Base-by-base conservation (phyloP, 495 filamentous ascomycete species). In the Copromyces sp. region DNA sequence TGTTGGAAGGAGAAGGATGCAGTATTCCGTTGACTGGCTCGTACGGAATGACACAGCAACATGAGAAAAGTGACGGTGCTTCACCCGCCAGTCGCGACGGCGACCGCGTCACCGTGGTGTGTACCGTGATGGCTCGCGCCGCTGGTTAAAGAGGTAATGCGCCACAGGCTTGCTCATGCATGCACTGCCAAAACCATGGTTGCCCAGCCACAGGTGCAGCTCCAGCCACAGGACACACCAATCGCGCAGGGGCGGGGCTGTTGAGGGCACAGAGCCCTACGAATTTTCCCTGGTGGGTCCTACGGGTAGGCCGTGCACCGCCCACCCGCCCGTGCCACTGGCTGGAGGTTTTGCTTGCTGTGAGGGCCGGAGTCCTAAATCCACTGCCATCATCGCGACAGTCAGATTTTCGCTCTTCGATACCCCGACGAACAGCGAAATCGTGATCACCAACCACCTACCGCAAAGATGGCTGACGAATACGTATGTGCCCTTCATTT, bases 381-480 rank as follows among this genome's bases (percentile, higher is more conserved):
- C 78, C 74, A 75, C 72, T 72, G 59, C 73, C 74, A 70, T 73
- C 74, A 76, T 78, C 80, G 78, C 81, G 77, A 79, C 79, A 73
- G 75, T 65, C 68, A 73, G 74, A 75, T 74, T 77, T 81, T 82
- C 78, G 78, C 79, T 76, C 75, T 80, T 83, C 78, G 79, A 82
- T 80, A 80, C 75, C 74, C 77, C 74, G 73, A 75, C 75, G 79
- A 79, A 77, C 73, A 79, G 80, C 80, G 78, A 80, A 76, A 75
- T 75, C 78, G 75, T 78, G 77, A 81, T 80, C 80, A 78, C 70
- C 71, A 70, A 73, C 69, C 73, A 65, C 53, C 68, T 78, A 80
- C 85, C 87, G 88, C 86, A 89, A 94, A 86, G 87, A 97, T 97
- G 94, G 94, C 94, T 89, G 94, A 97, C 87, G 91, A 94, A 86